These are phyloP conservation scores for Penicillium oxalicum DNA, from an alignment of 2,329 filamentous ascomycete species.

Conservation along the genomic window DNA sequence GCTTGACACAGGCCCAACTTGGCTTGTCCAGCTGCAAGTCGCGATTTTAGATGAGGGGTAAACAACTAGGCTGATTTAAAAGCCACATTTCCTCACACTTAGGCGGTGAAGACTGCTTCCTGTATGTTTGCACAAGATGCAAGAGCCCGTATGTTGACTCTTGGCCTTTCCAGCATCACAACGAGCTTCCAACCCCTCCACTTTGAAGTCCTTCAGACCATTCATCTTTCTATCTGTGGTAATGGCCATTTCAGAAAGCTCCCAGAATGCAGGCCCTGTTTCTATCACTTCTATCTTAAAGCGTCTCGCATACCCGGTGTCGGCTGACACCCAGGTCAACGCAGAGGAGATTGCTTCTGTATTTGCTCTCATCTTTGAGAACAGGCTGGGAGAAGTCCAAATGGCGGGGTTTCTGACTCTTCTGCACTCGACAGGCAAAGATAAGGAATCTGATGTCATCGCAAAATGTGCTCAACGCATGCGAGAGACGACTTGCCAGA, in stretches of 20 bases:
- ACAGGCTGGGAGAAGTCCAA: constrained; percentile 78
- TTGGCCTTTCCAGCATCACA: no score
- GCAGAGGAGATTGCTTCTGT: constrained; percentile 83
- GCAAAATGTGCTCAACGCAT: constrained; percentile 78
- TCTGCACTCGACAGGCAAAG: constrained; percentile 82
- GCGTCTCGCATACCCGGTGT: constrained; percentile 40
- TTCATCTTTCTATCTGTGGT: no score
- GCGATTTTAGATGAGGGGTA: no score
- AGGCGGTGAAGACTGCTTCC: no score
- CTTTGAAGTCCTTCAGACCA: neutral
- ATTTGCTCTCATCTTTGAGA: constrained; percentile 84
- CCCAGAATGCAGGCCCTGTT: constrained; percentile 31
- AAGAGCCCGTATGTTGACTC: no score
- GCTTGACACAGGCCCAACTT: no score
- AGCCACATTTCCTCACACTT: no score
- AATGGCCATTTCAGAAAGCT: constrained; percentile 20
- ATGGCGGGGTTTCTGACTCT: constrained; percentile 81
- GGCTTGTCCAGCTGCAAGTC: no score
- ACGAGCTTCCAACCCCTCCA: no score
- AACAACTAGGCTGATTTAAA: no score
- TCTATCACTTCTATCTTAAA: constrained; percentile 46
- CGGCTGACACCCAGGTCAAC: constrained; percentile 50
- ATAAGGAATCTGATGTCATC: constrained; percentile 77
- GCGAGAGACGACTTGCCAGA: constrained; percentile 68
- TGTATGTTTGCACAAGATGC: neutral